Conservation (phyloP, 441 rosid species). For the Breynia disticha region DNA sequence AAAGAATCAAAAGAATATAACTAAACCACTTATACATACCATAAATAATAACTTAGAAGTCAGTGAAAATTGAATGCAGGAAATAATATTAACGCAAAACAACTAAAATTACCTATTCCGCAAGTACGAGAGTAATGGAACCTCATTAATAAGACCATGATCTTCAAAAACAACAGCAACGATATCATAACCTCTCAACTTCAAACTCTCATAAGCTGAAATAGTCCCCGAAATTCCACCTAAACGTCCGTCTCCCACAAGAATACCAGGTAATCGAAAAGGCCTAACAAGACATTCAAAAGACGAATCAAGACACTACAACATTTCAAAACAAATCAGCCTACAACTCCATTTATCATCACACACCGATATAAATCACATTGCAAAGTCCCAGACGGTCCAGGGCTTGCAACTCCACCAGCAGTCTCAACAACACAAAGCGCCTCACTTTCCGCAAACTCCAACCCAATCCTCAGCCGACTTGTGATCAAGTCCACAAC, state of each 20-base stretch:
- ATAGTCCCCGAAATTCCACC: constrained; percentile 94
- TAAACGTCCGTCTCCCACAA: constrained; percentile 85
- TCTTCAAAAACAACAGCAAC: constrained; percentile 72
- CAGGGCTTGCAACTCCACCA: constrained; percentile 94
- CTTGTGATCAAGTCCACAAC: constrained; percentile 38
- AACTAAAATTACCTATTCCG: constrained; percentile 43
- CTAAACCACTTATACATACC: too few species aligned
- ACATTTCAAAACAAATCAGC: background rate
- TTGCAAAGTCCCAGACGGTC: constrained; percentile 81
- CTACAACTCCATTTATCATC: background rate
- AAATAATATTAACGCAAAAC: background rate
- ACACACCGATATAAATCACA: constrained; percentile 77
- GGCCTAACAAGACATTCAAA: constrained; percentile 37
- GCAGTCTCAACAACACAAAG: constrained; percentile 83
- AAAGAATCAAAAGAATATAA: constrained; percentile 1
- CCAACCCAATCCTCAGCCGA: constrained; percentile 35
- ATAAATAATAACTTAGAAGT: too few species aligned
- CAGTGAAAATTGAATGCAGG: too few species aligned
- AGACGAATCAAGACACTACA: constrained; percentile 4
- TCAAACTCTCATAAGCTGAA: constrained; percentile 85
- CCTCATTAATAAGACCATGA: constrained; percentile 78
- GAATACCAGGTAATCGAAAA: constrained; percentile 74
- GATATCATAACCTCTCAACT: constrained; percentile 67
- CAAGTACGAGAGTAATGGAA: constrained; percentile 58
- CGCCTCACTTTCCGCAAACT: constrained; percentile 19